Conservation (phyloP, 352 stramenopile species). For the Pythium scleroteichum region DNA sequence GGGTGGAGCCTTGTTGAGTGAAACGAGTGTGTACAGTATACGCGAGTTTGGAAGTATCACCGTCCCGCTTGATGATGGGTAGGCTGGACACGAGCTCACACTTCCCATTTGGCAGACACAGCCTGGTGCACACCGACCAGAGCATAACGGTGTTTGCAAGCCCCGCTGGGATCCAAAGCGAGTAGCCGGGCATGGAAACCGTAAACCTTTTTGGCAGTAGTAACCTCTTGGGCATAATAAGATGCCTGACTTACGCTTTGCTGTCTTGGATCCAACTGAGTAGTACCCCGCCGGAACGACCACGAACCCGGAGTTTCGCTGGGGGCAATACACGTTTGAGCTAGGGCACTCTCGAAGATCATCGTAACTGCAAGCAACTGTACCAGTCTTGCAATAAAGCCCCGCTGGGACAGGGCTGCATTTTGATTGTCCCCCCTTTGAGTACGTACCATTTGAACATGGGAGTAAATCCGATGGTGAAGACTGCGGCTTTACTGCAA, state of each 20-base stretch:
- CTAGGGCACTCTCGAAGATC: constrained; percentile 41
- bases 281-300: constrained; percentile 48
- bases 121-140: constrained; percentile 40
- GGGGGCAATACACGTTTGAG: constrained; percentile 46
- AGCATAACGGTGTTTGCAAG: constrained; percentile 43
- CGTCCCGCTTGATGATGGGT: constrained; percentile 22
- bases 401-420: constrained; percentile 46
- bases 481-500: constrained; percentile 31
- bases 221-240: constrained; percentile 47
- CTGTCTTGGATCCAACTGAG: constrained; percentile 41
- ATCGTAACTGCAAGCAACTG: constrained; percentile 35
- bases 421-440: constrained; percentile 44
- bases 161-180: constrained; percentile 42
- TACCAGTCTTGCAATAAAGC: constrained; percentile 38
- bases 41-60: constrained; percentile 34
- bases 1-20: constrained; percentile 26
- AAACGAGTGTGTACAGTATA: constrained; percentile 38
- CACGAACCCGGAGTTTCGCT: constrained; percentile 37
- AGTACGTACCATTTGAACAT: constrained; percentile 56
- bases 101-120: constrained; percentile 56
- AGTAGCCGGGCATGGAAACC: constrained; percentile 45
- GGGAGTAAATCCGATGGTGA: constrained; percentile 32
- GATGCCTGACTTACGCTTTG: constrained; percentile 27
- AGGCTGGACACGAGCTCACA: constrained; percentile 42
- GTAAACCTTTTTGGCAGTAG: constrained; percentile 47